phyloP scores from a whole-genome alignment of 78 protist genomes.

The Dictyostelium firmibasis region DNA sequence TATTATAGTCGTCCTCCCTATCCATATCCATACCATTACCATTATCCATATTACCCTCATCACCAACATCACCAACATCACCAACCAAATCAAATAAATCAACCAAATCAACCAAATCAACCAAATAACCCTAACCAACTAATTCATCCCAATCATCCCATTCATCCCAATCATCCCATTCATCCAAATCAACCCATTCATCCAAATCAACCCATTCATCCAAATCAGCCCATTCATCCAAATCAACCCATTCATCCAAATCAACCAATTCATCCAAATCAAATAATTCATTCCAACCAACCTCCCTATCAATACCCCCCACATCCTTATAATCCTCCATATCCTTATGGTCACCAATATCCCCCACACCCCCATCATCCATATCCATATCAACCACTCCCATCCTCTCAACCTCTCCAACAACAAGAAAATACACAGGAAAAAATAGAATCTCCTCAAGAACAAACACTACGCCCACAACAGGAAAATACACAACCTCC shows the following conservation, averaged over 20 bases:
- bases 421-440: not conserved
- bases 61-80: not conserved
- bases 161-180: too few species aligned
- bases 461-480: not conserved
- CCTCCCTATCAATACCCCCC: not conserved
- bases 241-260: not conserved
- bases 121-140: not conserved
- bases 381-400: not conserved
- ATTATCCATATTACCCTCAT: not conserved
- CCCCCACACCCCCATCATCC: not conserved
- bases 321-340: not conserved
- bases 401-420: not conserved
- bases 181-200: too few species aligned
- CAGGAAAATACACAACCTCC: not conserved
- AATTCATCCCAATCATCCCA: not conserved
- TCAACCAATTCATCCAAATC: not conserved
- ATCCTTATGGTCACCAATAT: not conserved
- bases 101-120: not conserved
- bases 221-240: not conserved
- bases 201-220: not conserved
- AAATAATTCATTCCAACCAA: not conserved
- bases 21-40: not conserved
- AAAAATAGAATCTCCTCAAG: not conserved
- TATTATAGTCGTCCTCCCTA: not conserved
- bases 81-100: not conserved